A percentile compares a stretch with the other conserved stretches of the same genome.
Conservation (phyloP, 768 basidiomycete species). For the Tricholoma saponaceum region DNA sequence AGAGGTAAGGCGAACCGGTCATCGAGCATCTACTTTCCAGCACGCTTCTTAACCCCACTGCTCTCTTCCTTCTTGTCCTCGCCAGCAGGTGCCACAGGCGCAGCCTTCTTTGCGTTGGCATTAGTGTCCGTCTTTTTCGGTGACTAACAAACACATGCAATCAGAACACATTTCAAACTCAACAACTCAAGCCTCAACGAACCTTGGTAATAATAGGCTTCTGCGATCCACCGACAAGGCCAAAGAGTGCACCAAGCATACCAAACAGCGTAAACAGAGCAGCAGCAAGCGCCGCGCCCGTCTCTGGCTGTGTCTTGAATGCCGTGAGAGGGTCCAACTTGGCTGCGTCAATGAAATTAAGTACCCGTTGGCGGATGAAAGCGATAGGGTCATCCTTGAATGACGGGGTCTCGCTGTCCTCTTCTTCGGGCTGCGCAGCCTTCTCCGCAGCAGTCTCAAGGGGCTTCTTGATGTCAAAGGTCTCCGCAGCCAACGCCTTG, state of each 20-base stretch:
- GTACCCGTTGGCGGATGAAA: constrained; percentile 74
- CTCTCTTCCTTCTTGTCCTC: constrained; percentile 71
- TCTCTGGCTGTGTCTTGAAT: constrained; percentile 86
- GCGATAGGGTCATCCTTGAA: constrained; percentile 75
- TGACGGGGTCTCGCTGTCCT: constrained; percentile 40
- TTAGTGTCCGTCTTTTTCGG: constrained; percentile 72
- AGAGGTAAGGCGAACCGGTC: constrained; percentile 3
- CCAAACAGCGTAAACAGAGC: constrained; percentile 78
- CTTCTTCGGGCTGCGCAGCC: constrained; percentile 44
- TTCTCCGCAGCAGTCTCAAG: constrained; percentile 68
- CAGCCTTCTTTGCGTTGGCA: constrained; percentile 39
- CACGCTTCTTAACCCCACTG: constrained; percentile 62
- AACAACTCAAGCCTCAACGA: constrained; percentile 12
- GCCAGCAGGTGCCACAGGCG: constrained; percentile 69
- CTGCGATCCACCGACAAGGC: constrained; percentile 70
- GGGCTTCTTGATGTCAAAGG: constrained; percentile 87
- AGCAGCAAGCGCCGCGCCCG: constrained; percentile 72
- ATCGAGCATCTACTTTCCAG: constrained; percentile 25
- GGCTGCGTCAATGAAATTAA: constrained; percentile 76
- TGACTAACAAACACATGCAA: constrained; percentile 36
- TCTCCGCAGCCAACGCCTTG: constrained; percentile 75
- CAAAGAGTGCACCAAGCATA: constrained; percentile 77
- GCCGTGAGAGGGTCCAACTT: constrained; percentile 75
- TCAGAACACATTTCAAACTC: neutral
- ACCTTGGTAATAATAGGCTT: constrained; percentile 74